Conservation (phyloP, 2,329 filamentous ascomycete genomes). For the Stromatinia cepivora region DNA sequence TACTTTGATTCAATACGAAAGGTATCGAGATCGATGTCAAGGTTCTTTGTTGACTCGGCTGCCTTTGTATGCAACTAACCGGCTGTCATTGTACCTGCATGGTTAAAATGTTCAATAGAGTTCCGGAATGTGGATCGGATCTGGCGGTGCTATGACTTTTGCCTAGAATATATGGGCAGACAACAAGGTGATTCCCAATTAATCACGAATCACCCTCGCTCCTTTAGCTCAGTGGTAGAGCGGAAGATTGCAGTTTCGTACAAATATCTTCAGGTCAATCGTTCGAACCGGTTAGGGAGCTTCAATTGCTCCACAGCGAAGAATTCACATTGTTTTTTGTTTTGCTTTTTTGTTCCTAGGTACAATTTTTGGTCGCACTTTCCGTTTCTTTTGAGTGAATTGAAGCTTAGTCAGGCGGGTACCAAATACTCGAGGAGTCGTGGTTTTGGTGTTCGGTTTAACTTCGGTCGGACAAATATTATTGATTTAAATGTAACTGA, state of each 20-base stretch:
- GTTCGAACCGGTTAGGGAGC: slow-evolving; percentile 33
- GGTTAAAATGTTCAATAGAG: too few relatives aligned
- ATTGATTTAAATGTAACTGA: too few relatives aligned
- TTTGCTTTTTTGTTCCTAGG: neutral
- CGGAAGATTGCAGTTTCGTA: slow-evolving; percentile 29
- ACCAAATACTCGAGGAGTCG: neutral
- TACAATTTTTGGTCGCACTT: too few relatives aligned
- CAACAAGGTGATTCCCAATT: accelerated
- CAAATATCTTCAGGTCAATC: slow-evolving; percentile 32
- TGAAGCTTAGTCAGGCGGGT: neutral
- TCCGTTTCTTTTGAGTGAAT: neutral
- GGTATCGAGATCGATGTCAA: neutral
- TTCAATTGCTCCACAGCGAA: slow-evolving; percentile 19
- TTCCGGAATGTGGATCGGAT: too few relatives aligned
- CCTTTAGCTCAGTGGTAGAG: slow-evolving; percentile 35
- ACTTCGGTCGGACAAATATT: too few relatives aligned
- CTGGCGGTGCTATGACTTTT: accelerated
- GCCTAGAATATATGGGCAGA: neutral
- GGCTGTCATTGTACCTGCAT: neutral
- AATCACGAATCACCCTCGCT: slow-evolving; percentile 8
- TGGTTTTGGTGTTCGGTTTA: too few relatives aligned
- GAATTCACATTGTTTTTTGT: too few relatives aligned
- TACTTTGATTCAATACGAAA: neutral
- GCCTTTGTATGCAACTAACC: neutral
- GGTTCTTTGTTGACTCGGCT: neutral